Conservation (phyloP, 225 moss, liverwort and hornwort genomes). For the Antitrichia curtipendula region DNA sequence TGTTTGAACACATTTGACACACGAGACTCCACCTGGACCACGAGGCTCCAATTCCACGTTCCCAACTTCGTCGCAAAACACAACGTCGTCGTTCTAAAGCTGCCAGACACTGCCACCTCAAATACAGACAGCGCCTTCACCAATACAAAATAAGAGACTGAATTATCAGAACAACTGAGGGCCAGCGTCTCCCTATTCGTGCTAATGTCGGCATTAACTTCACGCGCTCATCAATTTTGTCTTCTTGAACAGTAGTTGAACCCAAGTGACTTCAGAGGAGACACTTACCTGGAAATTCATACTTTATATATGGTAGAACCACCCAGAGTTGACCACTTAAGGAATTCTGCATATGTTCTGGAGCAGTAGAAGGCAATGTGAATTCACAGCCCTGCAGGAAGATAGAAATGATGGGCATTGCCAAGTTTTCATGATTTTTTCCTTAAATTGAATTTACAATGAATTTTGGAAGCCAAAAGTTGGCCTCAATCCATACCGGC, state of each 20-base stretch:
- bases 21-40: neutral
- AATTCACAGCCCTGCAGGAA: too few species aligned
- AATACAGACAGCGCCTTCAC: neutral
- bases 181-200: neutral
- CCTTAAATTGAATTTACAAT: too few species aligned
- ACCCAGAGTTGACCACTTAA: too few species aligned
- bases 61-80: neutral
- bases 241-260: neutral
- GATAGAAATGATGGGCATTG: too few species aligned
- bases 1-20: neutral
- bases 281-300: too few species aligned
- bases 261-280: neutral
- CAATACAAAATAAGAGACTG: neutral
- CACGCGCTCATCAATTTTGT: neutral
- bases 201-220: too few species aligned
- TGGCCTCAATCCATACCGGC: too few species aligned
- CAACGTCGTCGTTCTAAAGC: neutral
- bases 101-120: neutral
- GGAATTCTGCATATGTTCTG: too few species aligned
- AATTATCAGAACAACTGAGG: neutral
- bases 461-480: too few species aligned
- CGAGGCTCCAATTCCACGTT: neutral
- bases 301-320: too few species aligned
- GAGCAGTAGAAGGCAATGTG: too few species aligned
- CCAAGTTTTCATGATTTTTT: too few species aligned